Conservation (phyloP, 1,284 basidiomycete species). For the Athelia sp. region DNA sequence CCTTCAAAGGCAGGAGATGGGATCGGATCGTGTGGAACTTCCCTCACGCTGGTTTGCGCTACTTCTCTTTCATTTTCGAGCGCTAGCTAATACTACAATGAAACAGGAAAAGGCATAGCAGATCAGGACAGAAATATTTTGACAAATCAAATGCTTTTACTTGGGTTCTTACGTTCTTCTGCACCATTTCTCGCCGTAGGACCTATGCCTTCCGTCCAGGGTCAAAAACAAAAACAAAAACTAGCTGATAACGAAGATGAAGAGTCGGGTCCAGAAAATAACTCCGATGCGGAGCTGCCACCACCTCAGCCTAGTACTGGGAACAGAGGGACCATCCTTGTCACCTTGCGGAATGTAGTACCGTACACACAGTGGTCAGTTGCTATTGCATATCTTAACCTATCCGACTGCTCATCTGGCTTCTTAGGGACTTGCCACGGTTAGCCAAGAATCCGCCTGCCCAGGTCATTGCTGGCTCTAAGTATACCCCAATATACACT, state of each 20-base stretch:
- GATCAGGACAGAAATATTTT: conserved; percentile 94
- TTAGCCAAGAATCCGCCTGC: conserved; percentile 74
- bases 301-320: conserved; percentile 10
- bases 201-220: conserved; percentile 38
- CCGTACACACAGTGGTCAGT: conserved; percentile 88
- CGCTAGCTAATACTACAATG: no score
- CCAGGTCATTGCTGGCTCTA: conserved; percentile 35
- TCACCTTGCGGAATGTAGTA: conserved; percentile 82
- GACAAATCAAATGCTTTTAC: conserved; percentile 85
- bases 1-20: conserved; percentile 57
- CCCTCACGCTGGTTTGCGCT: conserved; percentile 83
- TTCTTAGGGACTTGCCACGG: conserved; percentile 66
- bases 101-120: conserved; percentile 82
- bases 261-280: conserved; percentile 16
- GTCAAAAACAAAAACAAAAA: conserved; percentile 39
- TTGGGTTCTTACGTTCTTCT: conserved; percentile 80
- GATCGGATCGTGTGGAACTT: conserved; percentile 94
- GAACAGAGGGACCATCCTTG: conserved; percentile 64
- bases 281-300: conserved; percentile 19
- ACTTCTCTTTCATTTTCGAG: no score
- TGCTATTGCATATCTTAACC: conserved; percentile 4
- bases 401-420: conserved; percentile 11
- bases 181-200: conserved; percentile 61
- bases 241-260: conserved; percentile 37
- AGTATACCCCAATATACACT: conserved; percentile 63